Conservation (phyloP, 305 asterid genomes). For the Solanum hybrid region DNA sequence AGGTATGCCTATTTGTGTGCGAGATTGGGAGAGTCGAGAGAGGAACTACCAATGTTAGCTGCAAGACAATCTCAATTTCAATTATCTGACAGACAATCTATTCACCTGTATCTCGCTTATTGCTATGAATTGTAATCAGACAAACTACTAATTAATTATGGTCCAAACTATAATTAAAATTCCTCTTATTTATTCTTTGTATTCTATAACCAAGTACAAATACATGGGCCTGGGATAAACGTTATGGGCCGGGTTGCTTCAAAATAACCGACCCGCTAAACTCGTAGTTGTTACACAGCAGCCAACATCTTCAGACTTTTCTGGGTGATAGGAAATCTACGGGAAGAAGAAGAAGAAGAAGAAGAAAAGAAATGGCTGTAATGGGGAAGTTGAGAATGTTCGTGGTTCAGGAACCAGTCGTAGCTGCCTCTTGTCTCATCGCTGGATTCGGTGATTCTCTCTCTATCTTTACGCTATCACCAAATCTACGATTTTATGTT, state of each 20-base stretch:
- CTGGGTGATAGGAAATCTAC: not conserved
- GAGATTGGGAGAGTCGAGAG: not conserved
- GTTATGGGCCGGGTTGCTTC: not conserved
- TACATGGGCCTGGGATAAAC: not conserved
- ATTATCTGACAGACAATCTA: too few relatives aligned
- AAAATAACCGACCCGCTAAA: not conserved
- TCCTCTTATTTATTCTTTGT: not conserved
- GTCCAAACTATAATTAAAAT: not conserved
- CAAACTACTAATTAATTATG: not conserved
- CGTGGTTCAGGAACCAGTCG: conserved; percentile 81
- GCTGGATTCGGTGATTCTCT: conserved; percentile 58
- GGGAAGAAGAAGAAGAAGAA: not conserved
- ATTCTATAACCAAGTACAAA: not conserved
- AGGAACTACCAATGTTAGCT: not conserved
- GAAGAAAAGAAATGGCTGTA: conserved; percentile 49
- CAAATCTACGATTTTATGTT: not conserved
- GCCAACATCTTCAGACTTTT: not conserved
- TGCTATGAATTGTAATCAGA: not conserved
- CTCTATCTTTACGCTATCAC: not conserved
- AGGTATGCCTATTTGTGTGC: not conserved
- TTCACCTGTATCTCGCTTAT: not conserved
- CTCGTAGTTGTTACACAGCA: not conserved
- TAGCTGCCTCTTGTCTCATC: conserved; percentile 79
- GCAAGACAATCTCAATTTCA: not conserved
- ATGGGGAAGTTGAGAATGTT: conserved; percentile 72